Evolutionary conservation across 2,329 filamentous ascomycete genomes (phyloP).

Genomic region (Aspergillus caelatus): DNA sequence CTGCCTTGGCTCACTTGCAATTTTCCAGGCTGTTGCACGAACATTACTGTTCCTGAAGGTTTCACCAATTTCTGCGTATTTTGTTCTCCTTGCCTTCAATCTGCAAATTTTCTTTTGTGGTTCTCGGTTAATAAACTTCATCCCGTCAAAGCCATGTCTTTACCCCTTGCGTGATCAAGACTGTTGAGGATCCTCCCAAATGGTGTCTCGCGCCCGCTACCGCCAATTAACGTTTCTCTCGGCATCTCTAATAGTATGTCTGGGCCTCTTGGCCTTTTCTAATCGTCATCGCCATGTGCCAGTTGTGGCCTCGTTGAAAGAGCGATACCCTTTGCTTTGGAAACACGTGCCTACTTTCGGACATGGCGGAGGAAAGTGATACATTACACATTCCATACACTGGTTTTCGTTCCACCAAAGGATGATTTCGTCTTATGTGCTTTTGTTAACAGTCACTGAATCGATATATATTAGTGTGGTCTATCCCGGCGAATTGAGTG

Average conservation of each 20-base stretch:
- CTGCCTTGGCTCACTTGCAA: not conserved
- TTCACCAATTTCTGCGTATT: not conserved
- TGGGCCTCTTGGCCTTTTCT: not conserved
- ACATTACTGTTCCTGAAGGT: not conserved
- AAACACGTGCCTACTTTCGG: not conserved
- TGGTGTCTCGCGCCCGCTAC: not conserved
- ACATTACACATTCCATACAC: not conserved
- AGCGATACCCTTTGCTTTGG: not conserved
- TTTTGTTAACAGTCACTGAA: not conserved
- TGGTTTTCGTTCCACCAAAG: not conserved
- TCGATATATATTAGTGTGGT: not conserved
- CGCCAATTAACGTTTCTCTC: not conserved
- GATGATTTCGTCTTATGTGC: not conserved
- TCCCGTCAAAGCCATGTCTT: not conserved
- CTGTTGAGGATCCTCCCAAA: not conserved
- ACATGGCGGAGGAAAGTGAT: not conserved
- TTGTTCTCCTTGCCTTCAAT: not conserved
- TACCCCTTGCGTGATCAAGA: not conserved
- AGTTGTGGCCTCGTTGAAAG: not conserved
- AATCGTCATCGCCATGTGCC: not conserved
- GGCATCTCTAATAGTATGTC: not conserved
- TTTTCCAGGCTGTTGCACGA: not conserved
- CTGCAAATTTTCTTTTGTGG: too few species aligned
- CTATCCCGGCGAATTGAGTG: not conserved
- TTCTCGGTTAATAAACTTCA: not conserved